Evolutionary conservation across 2,329 filamentous ascomycete species (phyloP).

Genomic region (Plectosphaerella cucumerina): DNA sequence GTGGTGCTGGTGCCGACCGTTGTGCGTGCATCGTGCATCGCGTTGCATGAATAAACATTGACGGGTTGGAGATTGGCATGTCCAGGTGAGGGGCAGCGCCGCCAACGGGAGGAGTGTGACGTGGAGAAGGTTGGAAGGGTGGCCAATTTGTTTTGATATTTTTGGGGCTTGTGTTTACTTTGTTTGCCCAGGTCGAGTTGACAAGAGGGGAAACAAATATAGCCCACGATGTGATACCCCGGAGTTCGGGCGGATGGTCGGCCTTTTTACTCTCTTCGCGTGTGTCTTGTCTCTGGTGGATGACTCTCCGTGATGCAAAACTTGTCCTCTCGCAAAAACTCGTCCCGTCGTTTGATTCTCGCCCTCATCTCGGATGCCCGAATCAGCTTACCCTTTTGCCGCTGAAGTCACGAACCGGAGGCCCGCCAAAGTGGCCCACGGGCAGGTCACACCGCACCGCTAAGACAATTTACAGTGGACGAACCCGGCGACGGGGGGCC

Average conservation of each 20-base stretch:
- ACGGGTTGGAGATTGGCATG: not conserved
- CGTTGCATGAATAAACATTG: not conserved
- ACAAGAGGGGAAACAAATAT: too few species aligned
- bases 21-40: not conserved
- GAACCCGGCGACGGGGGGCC: not conserved
- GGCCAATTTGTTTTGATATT: not conserved
- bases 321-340: not conserved
- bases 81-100: not conserved
- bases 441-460: not conserved
- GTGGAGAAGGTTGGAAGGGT: not conserved
- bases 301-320: not conserved
- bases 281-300: not conserved
- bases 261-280: not conserved
- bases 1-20: not conserved
- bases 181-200: too few species aligned
- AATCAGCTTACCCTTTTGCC: not conserved
- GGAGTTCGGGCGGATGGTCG: not conserved
- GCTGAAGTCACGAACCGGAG: too few species aligned
- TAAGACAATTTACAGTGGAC: not conserved
- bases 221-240: not conserved
- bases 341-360: too few species aligned
- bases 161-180: not conserved
- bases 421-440: not conserved
- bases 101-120: not conserved
- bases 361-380: not conserved